Conservation (phyloP, 1,284 basidiomycete genomes). For the Ustilago xerochloae region DNA sequence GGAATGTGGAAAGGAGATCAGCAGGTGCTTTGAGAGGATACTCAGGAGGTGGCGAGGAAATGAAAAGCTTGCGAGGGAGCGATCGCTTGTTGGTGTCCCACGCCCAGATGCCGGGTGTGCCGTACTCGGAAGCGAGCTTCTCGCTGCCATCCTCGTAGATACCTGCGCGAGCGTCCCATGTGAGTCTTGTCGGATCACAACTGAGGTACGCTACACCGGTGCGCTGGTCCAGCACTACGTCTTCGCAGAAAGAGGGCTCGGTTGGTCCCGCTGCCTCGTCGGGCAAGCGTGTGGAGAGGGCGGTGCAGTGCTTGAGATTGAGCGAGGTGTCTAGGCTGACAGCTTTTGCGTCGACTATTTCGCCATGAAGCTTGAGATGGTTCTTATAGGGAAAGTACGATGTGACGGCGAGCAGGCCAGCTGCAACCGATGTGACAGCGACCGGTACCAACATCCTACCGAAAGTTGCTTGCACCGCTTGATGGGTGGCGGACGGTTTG, state of each 20-base stretch:
- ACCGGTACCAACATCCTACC: constrained; percentile 33
- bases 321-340: constrained; percentile 7
- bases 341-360: background rate
- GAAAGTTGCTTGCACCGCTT: background rate
- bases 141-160: constrained; percentile 35
- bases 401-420: constrained; percentile 33
- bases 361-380: constrained; percentile 45
- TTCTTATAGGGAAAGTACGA: constrained; percentile 45
- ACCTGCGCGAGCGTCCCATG: constrained; percentile 48
- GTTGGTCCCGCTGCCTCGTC: constrained; percentile 38
- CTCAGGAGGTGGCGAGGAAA: constrained; percentile 43
- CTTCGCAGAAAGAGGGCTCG: constrained; percentile 55
- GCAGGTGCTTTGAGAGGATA: constrained; percentile 26
- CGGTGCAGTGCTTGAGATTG: constrained; percentile 40
- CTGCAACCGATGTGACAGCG: constrained; percentile 34
- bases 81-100: constrained; percentile 41
- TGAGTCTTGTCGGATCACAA: constrained; percentile 53
- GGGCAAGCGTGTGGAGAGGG: constrained; percentile 21
- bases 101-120: constrained; percentile 48
- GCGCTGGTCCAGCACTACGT: constrained; percentile 45
- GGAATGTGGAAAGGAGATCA: constrained; percentile 39
- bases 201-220: constrained; percentile 51
- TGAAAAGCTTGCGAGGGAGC: constrained; percentile 35
- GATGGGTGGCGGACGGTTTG: background rate
- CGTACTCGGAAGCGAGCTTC: constrained; percentile 16